phyloP scores from a whole-genome alignment of 2,329 filamentous ascomycete species.

The Fusarium phyllophilum region DNA sequence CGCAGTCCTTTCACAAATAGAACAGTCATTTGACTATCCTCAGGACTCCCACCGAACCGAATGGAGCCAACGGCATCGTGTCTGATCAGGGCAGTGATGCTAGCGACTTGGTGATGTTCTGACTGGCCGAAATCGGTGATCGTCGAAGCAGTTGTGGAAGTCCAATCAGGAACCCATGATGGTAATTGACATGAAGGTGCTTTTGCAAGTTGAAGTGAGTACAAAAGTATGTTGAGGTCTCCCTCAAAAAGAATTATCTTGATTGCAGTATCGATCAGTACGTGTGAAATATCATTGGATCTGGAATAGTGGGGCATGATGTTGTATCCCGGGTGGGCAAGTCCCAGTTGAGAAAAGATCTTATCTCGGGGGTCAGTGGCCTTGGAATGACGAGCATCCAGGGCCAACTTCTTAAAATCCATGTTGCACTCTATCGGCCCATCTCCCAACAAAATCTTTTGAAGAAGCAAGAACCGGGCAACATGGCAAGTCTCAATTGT shows the following conservation, averaged over 20 bases:
- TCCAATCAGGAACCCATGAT: background rate
- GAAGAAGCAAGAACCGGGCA: background rate
- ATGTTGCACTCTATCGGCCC: background rate
- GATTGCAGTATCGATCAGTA: background rate
- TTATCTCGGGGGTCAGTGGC: background rate
- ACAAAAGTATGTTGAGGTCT: background rate
- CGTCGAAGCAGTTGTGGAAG: background rate
- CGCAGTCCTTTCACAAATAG: background rate
- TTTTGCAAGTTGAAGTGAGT: background rate
- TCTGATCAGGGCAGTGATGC: background rate
- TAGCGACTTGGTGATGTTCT: background rate
- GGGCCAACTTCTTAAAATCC: background rate
- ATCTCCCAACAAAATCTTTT: accelerated
- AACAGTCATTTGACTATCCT: background rate
- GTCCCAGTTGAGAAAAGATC: background rate
- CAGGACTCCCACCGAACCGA: background rate
- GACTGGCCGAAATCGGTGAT: background rate
- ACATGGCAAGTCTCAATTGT: background rate
- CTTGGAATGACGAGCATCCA: background rate
- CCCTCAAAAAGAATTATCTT: background rate
- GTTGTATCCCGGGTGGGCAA: background rate
- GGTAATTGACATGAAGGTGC: background rate
- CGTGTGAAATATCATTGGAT: background rate
- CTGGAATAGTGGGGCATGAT: background rate
- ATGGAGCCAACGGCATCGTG: background rate